Conservation (phyloP, 805 yeast genomes). For the Candida sakaeoensis region DNA sequence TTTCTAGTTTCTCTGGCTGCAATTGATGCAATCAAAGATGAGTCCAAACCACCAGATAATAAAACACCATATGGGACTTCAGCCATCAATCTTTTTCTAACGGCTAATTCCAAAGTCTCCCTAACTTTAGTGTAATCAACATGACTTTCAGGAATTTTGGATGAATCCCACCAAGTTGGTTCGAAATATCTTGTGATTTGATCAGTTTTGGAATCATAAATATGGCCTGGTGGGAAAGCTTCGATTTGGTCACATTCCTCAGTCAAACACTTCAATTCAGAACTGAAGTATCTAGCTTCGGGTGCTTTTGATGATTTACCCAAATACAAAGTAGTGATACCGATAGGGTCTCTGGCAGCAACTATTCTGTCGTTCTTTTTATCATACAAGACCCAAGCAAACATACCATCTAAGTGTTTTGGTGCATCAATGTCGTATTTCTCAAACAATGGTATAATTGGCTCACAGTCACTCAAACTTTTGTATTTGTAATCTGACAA, state of each 20-base stretch:
- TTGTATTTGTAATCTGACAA: slow-evolving; percentile 70
- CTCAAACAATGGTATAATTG: slow-evolving; percentile 87
- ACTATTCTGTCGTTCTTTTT: slow-evolving; percentile 77
- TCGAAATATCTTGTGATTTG: slow-evolving; percentile 80
- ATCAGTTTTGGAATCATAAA: slow-evolving; percentile 89
- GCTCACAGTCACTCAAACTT: slow-evolving; percentile 94
- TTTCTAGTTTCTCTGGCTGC: slow-evolving; percentile 93
- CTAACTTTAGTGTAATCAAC: slow-evolving; percentile 73
- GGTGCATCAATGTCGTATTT: slow-evolving; percentile 91
- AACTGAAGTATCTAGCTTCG: slow-evolving; percentile 81
- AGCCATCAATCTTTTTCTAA: slow-evolving; percentile 98
- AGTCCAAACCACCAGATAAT: slow-evolving; percentile 95
- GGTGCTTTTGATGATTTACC: slow-evolving; percentile 74
- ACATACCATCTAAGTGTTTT: slow-evolving; percentile 94
- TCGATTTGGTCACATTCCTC: slow-evolving; percentile 91
- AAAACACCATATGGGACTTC: slow-evolving; percentile 99
- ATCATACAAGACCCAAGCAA: slow-evolving; percentile 91
- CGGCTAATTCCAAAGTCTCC: slow-evolving; percentile 85
- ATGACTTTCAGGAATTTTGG: slow-evolving; percentile 67
- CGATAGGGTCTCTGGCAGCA: slow-evolving; percentile 98
- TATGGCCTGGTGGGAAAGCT: slow-evolving; percentile 98
- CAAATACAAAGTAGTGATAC: slow-evolving; percentile 93
- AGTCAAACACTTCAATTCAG: slow-evolving; percentile 88
- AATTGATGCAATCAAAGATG: slow-evolving; percentile 92
- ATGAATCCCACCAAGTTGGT: slow-evolving; percentile 93